Evolutionary conservation across 192 early-diverging fungal species (phyloP), one percentile per base, ranked within the genome.

Genomic region (Spizellomyces punctatus): DNA sequence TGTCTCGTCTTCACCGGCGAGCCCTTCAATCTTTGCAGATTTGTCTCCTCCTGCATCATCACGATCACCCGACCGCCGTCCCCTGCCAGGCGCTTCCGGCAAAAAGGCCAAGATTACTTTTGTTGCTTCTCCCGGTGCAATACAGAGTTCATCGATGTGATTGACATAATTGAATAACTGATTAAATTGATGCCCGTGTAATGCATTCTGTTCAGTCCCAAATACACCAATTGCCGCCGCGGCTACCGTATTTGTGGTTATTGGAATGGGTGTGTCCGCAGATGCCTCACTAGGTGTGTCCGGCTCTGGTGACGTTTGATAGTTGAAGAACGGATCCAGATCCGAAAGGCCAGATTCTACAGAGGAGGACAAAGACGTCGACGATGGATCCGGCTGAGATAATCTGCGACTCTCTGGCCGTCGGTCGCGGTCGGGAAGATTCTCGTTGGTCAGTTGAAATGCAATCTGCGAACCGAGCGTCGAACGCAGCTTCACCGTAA

Each of bases 131-230:
- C 83, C 76, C 8, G 93, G 86, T 6, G 81, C 73, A 21, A 98
- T 77, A 16, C 79, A 72, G 0, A 97, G 63, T 68, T 90, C 80
- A 64, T 88, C 85, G 36, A 93, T 86, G 64, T 93, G 89, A 57
- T 93, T 91, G 46, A 98, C 91, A 76, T 89, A 91, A 77, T 99
- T 99, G 78, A 98, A 96, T 0, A 96, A 84, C 72, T 98, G 93
- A 71, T 96, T 95, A 72, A 93, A 98, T 66, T 90, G 84, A 56
- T 87, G 82, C 12, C 76, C 73, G 49, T 76, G 67, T 27, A 62
- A 48, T 5, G 54, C 41, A 21, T 16, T 59, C 57, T 68, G 64
- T 36, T 67, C 73, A 7, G 80, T 78, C 14, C 73, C 65, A 64
- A 69, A 74, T 4, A 78, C 79, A 22, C 84, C 81, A 6, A 79